These are phyloP conservation scores for Colletotrichum camelliae DNA, from an alignment of 2,329 filamentous ascomycete species.

Conservation along the genomic window DNA sequence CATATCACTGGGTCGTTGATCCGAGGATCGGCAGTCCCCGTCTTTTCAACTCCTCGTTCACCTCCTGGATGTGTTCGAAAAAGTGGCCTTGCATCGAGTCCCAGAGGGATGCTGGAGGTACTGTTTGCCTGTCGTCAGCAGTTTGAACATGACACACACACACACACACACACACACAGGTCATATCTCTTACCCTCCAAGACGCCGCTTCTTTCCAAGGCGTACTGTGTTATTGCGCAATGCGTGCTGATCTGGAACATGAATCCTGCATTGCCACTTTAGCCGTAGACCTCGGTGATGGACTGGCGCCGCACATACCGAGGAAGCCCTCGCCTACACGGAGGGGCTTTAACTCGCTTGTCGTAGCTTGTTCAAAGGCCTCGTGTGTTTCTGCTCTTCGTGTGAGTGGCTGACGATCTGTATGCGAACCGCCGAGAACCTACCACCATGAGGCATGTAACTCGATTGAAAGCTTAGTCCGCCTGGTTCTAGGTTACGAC, in stretches of 20 bases:
- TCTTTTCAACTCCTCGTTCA: slow-evolving; percentile 19
- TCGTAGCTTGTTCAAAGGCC: slow-evolving; percentile 25
- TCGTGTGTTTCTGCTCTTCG: slow-evolving; percentile 25
- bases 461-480: slow-evolving; percentile 33
- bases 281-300: slow-evolving; percentile 29
- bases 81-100: slow-evolving; percentile 27
- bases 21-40: background rate
- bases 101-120: slow-evolving; percentile 23
- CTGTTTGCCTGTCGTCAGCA: slow-evolving; percentile 4
- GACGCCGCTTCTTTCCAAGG: slow-evolving; percentile 19
- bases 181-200: slow-evolving; percentile 14
- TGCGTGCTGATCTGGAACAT: slow-evolving; percentile 32
- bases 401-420: background rate
- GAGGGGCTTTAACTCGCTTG: slow-evolving; percentile 23
- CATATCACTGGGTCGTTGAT: background rate
- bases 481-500: slow-evolving; percentile 30
- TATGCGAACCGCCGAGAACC: background rate
- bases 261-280: slow-evolving; percentile 32
- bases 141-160: background rate
- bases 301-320: slow-evolving; percentile 6
- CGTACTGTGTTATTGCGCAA: slow-evolving; percentile 29
- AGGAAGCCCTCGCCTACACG: slow-evolving; percentile 28
- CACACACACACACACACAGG: background rate
- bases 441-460: slow-evolving; percentile 33
- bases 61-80: slow-evolving; percentile 23